Evolutionary conservation across 768 basidiomycete species (phyloP), one percentile per base, ranked within the genome.

Genomic region (Termitomyces sp.): DNA sequence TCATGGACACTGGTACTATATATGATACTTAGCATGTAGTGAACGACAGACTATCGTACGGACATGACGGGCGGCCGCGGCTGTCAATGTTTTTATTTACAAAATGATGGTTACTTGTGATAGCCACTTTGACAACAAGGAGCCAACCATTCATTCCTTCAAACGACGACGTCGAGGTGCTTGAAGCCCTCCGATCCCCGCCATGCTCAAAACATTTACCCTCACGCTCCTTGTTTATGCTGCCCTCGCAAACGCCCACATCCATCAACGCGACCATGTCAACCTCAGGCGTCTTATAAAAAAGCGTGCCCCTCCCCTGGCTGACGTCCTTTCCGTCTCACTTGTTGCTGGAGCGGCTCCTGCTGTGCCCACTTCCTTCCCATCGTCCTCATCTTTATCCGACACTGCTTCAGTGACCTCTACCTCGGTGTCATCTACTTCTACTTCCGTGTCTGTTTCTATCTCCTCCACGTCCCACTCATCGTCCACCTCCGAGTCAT

Each of bases 141-240:
- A 14, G 42, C 25, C 21, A 39, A 56, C 30, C n/a, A 34, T 46
- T 10, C 59, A 43, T 42, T 54, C 62, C 53, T 61, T 59, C 55
- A 12, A 39, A 44, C 58, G 34, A 59, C 57, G 54, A 44, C 50
- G 41, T 35, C 37, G 56, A 52, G 62, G 57, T 52, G 62, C 61
- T 64, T 44, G 59, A 59, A 50, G 60, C 56, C 46, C 56, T 55
- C 40, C 56, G 41, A 19, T 45, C 45, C 42, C 54, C 66, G 66
- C 66, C 70, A 89, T 86, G 85, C 73, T 78, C 65, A 69, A 69
- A 66, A 75, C 72, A 63, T 66, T 81, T 66, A 72, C 76, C 62
- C 73, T 87, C 74, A 81, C 85, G 64, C 76, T 91, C 79, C 66
- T 90, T 79, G 74, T 83, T 66, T 80, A 71, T 68, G 61, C 84